Evolutionary conservation across 371 early-diverging fungal genomes (phyloP).

Genomic region (Dinochytrium kinnereticum): DNA sequence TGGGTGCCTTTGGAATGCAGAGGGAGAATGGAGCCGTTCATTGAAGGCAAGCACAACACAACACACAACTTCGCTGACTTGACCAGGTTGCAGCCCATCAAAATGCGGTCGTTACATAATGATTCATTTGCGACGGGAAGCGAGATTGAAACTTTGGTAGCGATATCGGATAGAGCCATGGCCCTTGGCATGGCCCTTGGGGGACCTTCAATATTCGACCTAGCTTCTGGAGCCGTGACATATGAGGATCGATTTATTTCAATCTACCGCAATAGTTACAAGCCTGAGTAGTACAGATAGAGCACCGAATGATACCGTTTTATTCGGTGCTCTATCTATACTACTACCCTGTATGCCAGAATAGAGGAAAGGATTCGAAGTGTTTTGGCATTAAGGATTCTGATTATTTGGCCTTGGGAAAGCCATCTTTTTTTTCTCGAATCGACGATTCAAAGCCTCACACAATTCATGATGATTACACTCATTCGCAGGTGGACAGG

Average conservation of each 20-base stretch:
- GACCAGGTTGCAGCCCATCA: slow-evolving; percentile 4
- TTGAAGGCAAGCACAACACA: neutral
- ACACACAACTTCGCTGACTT: neutral
- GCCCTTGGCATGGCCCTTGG: neutral
- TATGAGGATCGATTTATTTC: slow-evolving; percentile 6
- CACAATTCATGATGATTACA: slow-evolving; percentile 3
- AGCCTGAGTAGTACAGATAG: neutral
- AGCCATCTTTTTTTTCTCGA: slow-evolving; percentile 7
- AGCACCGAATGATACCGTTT: too few species aligned
- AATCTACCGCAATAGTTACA: neutral
- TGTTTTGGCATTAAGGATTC: neutral
- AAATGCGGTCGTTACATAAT: slow-evolving; percentile 5
- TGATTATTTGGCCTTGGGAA: neutral
- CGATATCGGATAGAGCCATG: slow-evolving; percentile 8
- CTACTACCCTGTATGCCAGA: too few species aligned
- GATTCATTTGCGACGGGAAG: neutral
- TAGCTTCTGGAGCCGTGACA: slow-evolving; percentile 9
- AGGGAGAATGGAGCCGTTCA: neutral
- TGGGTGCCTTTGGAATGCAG: neutral
- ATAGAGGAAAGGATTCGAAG: neutral
- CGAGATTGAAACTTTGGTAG: slow-evolving; percentile 1
- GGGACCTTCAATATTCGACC: slow-evolving; percentile 6
- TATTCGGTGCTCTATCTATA: too few species aligned
- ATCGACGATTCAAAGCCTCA: neutral
- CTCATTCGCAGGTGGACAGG: neutral